phyloP scores from a whole-genome alignment of 768 basidiomycete species.

The Tephrocybe sp. region DNA sequence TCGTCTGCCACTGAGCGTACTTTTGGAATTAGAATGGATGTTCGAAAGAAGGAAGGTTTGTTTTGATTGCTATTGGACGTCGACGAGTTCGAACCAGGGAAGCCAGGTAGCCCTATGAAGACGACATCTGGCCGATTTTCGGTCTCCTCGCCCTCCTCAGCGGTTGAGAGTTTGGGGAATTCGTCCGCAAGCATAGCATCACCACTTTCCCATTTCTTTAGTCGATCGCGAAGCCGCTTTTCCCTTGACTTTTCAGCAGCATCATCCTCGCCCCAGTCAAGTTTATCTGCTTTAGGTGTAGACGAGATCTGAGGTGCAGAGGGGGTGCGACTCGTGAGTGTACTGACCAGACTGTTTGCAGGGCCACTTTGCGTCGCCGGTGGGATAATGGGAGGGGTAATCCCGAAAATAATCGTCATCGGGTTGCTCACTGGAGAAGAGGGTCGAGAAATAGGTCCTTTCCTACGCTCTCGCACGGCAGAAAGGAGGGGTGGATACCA shows the following conservation, averaged over 20 bases:
- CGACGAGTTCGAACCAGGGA: constrained; percentile 29
- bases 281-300: constrained; percentile 34
- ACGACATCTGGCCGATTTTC: constrained; percentile 45
- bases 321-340: constrained; percentile 44
- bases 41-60: constrained; percentile 56
- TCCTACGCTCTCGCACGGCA: constrained; percentile 76
- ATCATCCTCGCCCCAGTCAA: constrained; percentile 70
- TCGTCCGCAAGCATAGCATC: constrained; percentile 62
- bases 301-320: constrained; percentile 30
- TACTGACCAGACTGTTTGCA: constrained; percentile 38
- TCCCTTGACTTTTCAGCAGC: constrained; percentile 67
- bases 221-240: constrained; percentile 66
- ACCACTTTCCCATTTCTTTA: constrained; percentile 74
- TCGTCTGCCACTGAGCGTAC: constrained; percentile 57
- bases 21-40: constrained; percentile 67
- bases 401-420: constrained; percentile 85
- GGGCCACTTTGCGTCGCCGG: constrained; percentile 30
- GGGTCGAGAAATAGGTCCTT: constrained; percentile 59
- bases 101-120: constrained; percentile 40
- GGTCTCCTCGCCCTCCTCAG: constrained; percentile 36
- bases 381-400: constrained; percentile 74
- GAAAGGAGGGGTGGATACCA: constrained; percentile 85
- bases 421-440: constrained; percentile 66
- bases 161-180: constrained; percentile 51
- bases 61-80: constrained; percentile 21